Evolutionary conservation across 2,329 filamentous ascomycete species (phyloP).

Genomic region (Botrytis sinoallii): DNA sequence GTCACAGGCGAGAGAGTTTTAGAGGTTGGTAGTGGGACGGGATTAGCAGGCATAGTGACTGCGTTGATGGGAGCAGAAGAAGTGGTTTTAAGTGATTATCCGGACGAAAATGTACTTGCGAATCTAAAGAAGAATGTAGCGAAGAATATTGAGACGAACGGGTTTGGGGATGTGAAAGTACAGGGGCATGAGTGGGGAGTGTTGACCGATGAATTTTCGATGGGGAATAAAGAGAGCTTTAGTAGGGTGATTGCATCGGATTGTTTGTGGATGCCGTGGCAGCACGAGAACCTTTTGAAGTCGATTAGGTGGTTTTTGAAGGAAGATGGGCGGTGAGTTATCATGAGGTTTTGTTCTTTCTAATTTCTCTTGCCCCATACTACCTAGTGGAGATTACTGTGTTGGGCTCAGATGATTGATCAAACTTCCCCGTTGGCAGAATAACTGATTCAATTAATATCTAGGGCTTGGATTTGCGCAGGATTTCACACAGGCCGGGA

Average conservation of each 20-base stretch:
- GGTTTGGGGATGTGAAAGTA: conserved; percentile 44
- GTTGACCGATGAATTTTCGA: conserved; percentile 37
- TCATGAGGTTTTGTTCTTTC: background rate
- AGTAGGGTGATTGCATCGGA: conserved; percentile 67
- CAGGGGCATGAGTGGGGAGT: conserved; percentile 65
- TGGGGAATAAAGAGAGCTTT: conserved; percentile 44
- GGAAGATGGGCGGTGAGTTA: conserved; percentile 39
- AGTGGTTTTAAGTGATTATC: conserved; percentile 66
- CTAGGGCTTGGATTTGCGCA: conserved; percentile 58
- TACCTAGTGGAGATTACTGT: background rate
- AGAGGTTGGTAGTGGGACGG: conserved; percentile 61
- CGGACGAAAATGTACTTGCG: conserved; percentile 55
- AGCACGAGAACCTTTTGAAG: conserved; percentile 63
- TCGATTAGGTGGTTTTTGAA: conserved; percentile 63
- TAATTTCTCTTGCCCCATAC: background rate
- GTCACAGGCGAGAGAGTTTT: conserved; percentile 19
- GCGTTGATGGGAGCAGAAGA: conserved; percentile 47
- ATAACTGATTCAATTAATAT: conserved; percentile 12
- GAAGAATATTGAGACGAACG: conserved; percentile 41
- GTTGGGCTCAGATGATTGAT: background rate
- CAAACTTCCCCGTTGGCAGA: background rate
- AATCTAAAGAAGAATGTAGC: conserved; percentile 57
- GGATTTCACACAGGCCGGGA: conserved; percentile 70
- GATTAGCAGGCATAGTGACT: conserved; percentile 50
- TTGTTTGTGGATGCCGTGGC: conserved; percentile 72